Evolutionary conservation across 106 monocot species (phyloP).

Genomic region (Platanthera zijinensis): DNA sequence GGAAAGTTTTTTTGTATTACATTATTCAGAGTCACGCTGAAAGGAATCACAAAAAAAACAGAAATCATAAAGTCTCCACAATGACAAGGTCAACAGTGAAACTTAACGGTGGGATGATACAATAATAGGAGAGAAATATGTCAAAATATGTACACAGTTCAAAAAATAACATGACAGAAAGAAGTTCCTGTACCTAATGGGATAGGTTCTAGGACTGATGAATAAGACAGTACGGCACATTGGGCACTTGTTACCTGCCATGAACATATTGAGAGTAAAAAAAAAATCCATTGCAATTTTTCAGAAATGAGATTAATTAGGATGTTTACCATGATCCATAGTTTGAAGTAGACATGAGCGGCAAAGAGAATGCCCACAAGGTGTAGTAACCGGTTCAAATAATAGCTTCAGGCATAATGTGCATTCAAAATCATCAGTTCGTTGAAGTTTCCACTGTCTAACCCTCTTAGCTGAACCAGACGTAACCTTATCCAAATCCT

Average conservation of each 20-base stretch:
- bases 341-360: conserved; percentile 87
- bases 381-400: conserved; percentile 94
- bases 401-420: conserved; percentile 85
- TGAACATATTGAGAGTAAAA: conserved; percentile 1
- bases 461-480: conserved; percentile 29
- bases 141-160: background rate
- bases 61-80: conserved; percentile 17
- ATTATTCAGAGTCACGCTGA: conserved; percentile 92
- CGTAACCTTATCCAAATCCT: conserved; percentile 41
- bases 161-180: background rate
- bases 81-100: conserved; percentile 3
- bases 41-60: conserved; percentile 21
- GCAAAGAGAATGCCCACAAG: conserved; percentile 98
- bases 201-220: conserved; percentile 81
- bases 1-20: conserved; percentile 83
- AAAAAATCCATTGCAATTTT: background rate
- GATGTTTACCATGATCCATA: conserved; percentile 86
- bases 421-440: conserved; percentile 91
- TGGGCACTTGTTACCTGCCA: conserved; percentile 82
- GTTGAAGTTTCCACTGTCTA: conserved; percentile 41
- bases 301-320: background rate
- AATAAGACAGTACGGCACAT: conserved; percentile 92
- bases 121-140: background rate
- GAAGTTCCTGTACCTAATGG: conserved; percentile 58
- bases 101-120: conserved; percentile 1